Base-by-base conservation (phyloP, 208 protist species). In the Crithidia sp. region DNA sequence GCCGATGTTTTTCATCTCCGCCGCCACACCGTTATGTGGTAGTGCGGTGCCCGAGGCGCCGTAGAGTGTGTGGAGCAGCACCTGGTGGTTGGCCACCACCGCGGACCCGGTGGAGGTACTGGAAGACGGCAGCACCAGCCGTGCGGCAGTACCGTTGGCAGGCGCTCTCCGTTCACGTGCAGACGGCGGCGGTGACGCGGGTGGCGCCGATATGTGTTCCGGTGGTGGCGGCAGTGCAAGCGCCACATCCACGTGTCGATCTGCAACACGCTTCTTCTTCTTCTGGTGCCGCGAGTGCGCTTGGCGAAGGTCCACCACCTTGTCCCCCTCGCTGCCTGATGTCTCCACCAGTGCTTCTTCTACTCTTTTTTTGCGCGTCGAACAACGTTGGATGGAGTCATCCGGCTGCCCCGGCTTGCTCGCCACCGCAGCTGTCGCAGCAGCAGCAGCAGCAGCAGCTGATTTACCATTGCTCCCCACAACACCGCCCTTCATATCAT, bases 41-140 rank as follows among this genome's bases (percentile, higher is more conserved):
- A 39, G 57, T 4, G 57, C 36, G 5, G 57, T 47, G 16, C 57
- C 57, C 7, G 57, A 39, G 37, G 41, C 57, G 13, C 57, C 7
- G 43, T 64, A 43, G 41, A 64, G 41, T 43, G 59, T 64, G 28
- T 64, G 41, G 2, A 64, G 19, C 8, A 64, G 43, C n/a, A 52
- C n/a, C 19, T 64, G 59, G 53, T 53, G 52, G n/a, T 8, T 53
- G 59, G 9, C 43, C 4, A 52, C 43, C 4, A n/a, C 17, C 5
- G 43, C 12, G 0, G 12, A 19, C 5, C 39, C 5, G 13, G 16
- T 12, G 0, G 55, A n/a, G 55, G 5, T 59, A 0, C 45, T 13
- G 45, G 9, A 13, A 49, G 45, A 7, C 45, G 7, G 45, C 45
- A 7, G 45, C 45, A 7, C 0, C 7, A 7, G 45, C 45, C 9